Conservation (phyloP, 2,329 filamentous ascomycete species). For the Sarocladium strictum region DNA sequence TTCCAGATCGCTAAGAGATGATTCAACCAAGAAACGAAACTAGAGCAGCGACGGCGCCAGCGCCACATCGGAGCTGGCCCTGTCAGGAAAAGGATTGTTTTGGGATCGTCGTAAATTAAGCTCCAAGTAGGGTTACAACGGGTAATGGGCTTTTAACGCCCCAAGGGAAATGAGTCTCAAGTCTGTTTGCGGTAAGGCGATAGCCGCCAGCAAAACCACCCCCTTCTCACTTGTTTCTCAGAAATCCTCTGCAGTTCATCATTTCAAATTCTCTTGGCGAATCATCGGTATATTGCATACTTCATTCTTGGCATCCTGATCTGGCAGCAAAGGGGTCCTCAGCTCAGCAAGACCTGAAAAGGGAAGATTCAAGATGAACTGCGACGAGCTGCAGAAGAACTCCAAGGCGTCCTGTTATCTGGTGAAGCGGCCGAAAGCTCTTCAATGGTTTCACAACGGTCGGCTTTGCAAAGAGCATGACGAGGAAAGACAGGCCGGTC, state of each 20-base stretch:
- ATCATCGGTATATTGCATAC: not conserved
- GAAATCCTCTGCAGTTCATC: not conserved
- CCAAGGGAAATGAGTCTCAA: not conserved
- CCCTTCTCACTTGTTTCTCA: not conserved
- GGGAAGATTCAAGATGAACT: constrained; percentile 24
- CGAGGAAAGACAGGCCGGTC: constrained; percentile 32
- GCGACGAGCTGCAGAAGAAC: constrained; percentile 29
- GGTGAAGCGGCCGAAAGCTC: constrained; percentile 29
- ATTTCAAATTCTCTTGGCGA: not conserved
- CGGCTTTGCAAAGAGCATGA: constrained; percentile 34
- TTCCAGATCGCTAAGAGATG: too few species aligned
- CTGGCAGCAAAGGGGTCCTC: not conserved
- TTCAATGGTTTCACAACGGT: constrained; percentile 41
- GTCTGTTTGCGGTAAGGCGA: not conserved
- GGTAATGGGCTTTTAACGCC: not conserved
- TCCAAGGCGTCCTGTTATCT: constrained; percentile 25
- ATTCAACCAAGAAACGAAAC: too few species aligned
- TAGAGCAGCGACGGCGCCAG: too few species aligned
- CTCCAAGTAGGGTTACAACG: not conserved
- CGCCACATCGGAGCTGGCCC: too few species aligned
- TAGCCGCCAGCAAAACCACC: not conserved
- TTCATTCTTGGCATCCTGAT: not conserved
- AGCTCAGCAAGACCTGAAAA: not conserved
- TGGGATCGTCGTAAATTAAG: not conserved
- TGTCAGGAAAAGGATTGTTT: too few species aligned